These are phyloP conservation scores for Colletotrichum coccodes DNA, from an alignment of 2,329 filamentous ascomycete genomes.

Conservation along the genomic window DNA sequence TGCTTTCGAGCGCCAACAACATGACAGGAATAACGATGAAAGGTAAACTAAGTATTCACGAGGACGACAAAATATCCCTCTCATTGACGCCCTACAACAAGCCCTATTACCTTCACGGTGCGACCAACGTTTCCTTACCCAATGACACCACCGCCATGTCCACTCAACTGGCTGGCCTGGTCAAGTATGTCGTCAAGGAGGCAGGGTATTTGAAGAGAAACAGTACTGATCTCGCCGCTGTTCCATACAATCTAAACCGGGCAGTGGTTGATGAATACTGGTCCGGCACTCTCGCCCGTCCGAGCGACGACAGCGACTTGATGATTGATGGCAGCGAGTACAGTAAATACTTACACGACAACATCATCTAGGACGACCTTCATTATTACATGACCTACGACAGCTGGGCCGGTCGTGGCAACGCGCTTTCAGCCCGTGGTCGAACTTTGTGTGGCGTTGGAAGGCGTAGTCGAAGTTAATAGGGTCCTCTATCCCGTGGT, in stretches of 20 bases:
- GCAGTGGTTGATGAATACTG: conserved; percentile 45
- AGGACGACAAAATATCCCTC: neutral
- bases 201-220: neutral
- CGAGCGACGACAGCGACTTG: neutral
- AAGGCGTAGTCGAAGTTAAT: conserved; percentile 8
- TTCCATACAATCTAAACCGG: neutral
- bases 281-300: neutral
- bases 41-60: neutral
- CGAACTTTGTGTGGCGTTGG: neutral
- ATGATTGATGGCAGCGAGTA: neutral
- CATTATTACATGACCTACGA: neutral
- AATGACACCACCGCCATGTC: neutral
- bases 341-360: conserved; percentile 8
- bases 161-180: neutral
- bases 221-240: neutral
- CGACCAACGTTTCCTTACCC: neutral
- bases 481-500: conserved; percentile 7
- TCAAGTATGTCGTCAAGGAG: neutral
- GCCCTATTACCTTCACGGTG: neutral
- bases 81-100: neutral
- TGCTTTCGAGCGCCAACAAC: neutral
- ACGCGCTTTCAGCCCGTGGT: too few relatives aligned
- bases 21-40: neutral
- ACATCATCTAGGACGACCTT: neutral
- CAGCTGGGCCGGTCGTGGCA: neutral